Evolutionary conservation across 768 basidiomycete species (phyloP), one percentile per base, ranked within the genome.

Genomic region (Naematelia aurantialba): DNA sequence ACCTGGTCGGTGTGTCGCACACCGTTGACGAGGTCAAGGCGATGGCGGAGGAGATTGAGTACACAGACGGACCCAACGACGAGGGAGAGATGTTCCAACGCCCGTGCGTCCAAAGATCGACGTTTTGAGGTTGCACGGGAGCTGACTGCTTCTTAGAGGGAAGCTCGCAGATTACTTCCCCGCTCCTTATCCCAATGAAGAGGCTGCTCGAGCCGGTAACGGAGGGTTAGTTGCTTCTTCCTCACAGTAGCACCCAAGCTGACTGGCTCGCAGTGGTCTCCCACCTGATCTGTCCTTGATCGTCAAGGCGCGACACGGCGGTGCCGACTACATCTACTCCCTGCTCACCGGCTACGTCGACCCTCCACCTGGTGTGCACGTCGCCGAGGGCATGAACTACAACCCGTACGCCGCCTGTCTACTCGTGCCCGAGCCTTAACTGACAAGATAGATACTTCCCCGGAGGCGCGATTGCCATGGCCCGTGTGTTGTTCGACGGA

Each of bases 101-200:
- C 55, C 96, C 96, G 72, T 73, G 52, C 63, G 72, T 72, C 46
- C 54, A 24, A 26, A 5, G 25, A 25, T 19, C 31, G n/a, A 5
- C 3, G 25, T 30, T 45, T 5, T 34, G 22, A 14, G 14, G 11
- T 31, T 51, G 46, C 22, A n/a, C 21, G n/a, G 47, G 30, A n/a
- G 13, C 19, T 25, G 13, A 27, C 39, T 39, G 45, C 24, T 5
- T n/a, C 31, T 13, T 50, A 73, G 69, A 12, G 96, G 96, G 79
- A 99, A 99, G 80, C 87, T 98, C 59, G 86, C 96, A 39, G 96
- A 99, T 78, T 98, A 97, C 80, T 81, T 99, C 83, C 96, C 94
- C 56, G 75, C 82, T 47, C 91, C 96, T 45, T 99, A 99, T 81
- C 85, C 93, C 66, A 99, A 99, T 73, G 94, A 98, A 65, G 91